Percentiles rank a stretch among this genome's conserved stretches.
Conservation (phyloP, 768 basidiomycete genomes). For the Lentinula sp. region DNA sequence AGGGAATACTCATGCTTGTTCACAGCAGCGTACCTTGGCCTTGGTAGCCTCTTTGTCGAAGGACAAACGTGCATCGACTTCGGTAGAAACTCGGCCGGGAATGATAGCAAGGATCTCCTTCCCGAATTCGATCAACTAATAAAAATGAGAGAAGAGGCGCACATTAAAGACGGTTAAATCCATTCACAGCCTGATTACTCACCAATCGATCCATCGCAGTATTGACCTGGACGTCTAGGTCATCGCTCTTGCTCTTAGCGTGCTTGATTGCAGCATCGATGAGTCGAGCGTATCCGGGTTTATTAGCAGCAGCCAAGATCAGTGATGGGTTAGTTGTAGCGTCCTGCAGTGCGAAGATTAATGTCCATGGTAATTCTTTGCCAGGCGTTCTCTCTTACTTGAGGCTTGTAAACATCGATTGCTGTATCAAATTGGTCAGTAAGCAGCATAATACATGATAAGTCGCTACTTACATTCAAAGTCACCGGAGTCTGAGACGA, state of each 20-base stretch:
- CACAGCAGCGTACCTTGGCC: conserved; percentile 51
- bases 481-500: conserved; percentile 97
- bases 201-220: conserved; percentile 88
- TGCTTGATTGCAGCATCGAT: conserved; percentile 70
- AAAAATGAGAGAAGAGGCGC: not conserved
- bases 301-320: conserved; percentile 90
- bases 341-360: conserved; percentile 46
- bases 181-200: conserved; percentile 19
- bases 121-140: conserved; percentile 94
- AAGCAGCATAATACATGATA: not conserved
- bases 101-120: conserved; percentile 93
- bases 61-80: conserved; percentile 96
- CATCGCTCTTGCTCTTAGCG: conserved; percentile 78
- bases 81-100: conserved; percentile 97
- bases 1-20: conserved; percentile 2
- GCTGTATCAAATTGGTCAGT: conserved; percentile 41
- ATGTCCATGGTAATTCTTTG: too few relatives aligned
- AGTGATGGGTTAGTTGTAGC: conserved; percentile 97
- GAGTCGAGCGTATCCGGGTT: conserved; percentile 76
- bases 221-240: conserved; percentile 68
- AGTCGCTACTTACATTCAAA: conserved; percentile 56
- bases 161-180: not conserved
- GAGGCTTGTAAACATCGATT: conserved; percentile 96
- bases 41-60: conserved; percentile 94
- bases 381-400: conserved; percentile 32